Percentiles rank a stretch among this genome's conserved stretches.
These are phyloP conservation scores for Hymenoscyphus linearis DNA, from an alignment of 2,329 filamentous ascomycete genomes.

Conservation along the genomic window DNA sequence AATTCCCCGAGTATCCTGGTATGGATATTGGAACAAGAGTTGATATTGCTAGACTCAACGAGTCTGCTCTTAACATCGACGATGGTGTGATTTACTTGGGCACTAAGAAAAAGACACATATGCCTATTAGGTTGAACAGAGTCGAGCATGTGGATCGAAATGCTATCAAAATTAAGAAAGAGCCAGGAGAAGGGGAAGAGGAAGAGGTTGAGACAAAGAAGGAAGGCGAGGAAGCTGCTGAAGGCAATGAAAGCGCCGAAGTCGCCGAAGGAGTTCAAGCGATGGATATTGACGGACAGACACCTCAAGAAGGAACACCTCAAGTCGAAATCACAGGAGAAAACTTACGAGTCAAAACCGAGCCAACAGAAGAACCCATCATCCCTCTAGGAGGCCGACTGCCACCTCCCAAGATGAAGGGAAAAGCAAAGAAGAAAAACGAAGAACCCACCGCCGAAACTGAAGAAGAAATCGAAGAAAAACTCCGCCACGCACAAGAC, in stretches of 20 bases:
- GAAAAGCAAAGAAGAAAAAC: conserved; percentile 13
- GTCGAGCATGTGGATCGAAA: conserved; percentile 29
- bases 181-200: conserved; percentile 11
- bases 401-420: not conserved
- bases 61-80: conserved; percentile 18
- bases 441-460: conserved; percentile 43
- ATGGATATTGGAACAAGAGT: conserved; percentile 21
- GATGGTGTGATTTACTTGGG: conserved; percentile 5
- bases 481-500: conserved; percentile 42
- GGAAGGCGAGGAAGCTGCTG: not conserved
- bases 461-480: conserved; percentile 46
- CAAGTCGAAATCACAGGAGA: not conserved
- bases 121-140: conserved; percentile 28
- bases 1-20: conserved; percentile 26
- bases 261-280: conserved; percentile 6
- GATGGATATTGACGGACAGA: conserved; percentile 18
- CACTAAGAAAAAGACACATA: not conserved
- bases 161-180: conserved; percentile 26
- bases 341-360: conserved; percentile 14
- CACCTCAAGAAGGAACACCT: conserved; percentile 2
- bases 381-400: not conserved
- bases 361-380: conserved; percentile 6
- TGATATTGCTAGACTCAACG: conserved; percentile 30
- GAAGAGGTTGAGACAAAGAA: conserved; percentile 5
- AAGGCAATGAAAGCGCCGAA: not conserved